Conservation (phyloP, 176 grass and related monocot genomes). For the Tillandsia fasciculata region DNA sequence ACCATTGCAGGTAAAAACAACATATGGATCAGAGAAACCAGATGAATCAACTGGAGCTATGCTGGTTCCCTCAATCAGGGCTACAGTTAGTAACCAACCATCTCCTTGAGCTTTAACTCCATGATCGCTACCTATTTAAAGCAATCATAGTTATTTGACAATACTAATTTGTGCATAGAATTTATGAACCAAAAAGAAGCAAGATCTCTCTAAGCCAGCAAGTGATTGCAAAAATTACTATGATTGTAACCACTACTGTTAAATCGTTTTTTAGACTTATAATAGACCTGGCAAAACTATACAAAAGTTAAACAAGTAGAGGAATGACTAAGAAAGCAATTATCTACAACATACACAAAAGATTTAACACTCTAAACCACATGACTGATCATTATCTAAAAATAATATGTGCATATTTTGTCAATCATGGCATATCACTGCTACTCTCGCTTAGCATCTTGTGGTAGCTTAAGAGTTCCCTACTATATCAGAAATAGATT, state of each 20-base stretch:
- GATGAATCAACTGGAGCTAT: constrained; percentile 67
- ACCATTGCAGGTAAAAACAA: constrained; percentile 90
- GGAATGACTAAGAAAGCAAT: background rate
- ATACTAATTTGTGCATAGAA: constrained; percentile 11
- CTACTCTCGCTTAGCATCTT: too few relatives aligned
- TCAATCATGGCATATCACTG: too few relatives aligned
- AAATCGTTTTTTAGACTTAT: background rate
- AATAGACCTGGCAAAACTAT: background rate
- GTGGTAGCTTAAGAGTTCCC: too few relatives aligned
- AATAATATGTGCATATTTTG: too few relatives aligned
- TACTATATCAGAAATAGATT: too few relatives aligned
- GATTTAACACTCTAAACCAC: too few relatives aligned
- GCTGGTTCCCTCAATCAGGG: constrained; percentile 75
- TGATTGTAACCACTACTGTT: background rate
- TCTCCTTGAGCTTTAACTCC: constrained; percentile 81
- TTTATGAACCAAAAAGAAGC: constrained; percentile 11
- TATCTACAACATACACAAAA: background rate
- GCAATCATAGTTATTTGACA: constrained; percentile 10
- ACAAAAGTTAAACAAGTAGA: background rate
- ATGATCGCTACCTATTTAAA: constrained; percentile 62
- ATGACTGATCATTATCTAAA: too few relatives aligned
- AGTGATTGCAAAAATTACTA: background rate
- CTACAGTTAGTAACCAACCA: constrained; percentile 81
- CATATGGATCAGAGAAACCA: constrained; percentile 83
- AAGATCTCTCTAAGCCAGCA: background rate